These are phyloP conservation scores for Talaromyces islandicus DNA, from an alignment of 2,329 filamentous ascomycete species.

Conservation along the genomic window DNA sequence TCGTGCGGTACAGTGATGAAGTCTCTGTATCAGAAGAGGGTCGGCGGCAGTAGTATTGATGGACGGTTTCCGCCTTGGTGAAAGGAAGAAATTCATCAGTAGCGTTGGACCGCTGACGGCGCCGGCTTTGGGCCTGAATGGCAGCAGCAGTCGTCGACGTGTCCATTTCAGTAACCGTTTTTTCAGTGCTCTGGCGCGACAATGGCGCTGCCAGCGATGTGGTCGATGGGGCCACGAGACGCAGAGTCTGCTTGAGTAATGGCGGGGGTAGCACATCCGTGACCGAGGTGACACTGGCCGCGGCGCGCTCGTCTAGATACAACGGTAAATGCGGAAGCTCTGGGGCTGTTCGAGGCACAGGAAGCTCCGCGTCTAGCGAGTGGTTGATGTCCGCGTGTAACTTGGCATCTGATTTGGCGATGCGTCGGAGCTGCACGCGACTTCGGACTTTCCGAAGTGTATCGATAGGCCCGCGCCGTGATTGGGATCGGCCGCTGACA, in stretches of 20 bases:
- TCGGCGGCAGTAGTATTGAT: constrained; percentile 27
- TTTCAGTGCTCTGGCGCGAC: constrained; percentile 19
- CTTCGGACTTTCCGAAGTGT: constrained; percentile 36
- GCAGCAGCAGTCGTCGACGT: constrained; percentile 28
- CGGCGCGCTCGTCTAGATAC: constrained; percentile 1
- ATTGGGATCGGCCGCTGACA: constrained; percentile 27
- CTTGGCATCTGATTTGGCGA: constrained; percentile 31
- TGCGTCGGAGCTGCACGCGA: constrained; percentile 29
- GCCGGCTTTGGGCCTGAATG: constrained; percentile 28
- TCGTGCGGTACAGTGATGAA: constrained; percentile 1
- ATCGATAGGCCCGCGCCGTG: constrained; percentile 29
- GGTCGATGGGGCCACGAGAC: constrained; percentile 30
- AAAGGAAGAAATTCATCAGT: constrained; percentile 17
- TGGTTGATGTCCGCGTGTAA: constrained; percentile 20
- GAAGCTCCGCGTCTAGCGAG: constrained; percentile 2
- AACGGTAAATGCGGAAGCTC: not conserved
- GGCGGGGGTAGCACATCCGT: constrained; percentile 20
- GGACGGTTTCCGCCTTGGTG: constrained; percentile 22
- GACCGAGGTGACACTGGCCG: constrained; percentile 14
- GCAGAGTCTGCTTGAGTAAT: constrained; percentile 24
- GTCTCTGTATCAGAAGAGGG: constrained; percentile 16
- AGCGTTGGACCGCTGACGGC: constrained; percentile 24
- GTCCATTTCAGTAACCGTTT: constrained; percentile 24
- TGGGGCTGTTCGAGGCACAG: not conserved
- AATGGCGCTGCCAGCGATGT: constrained; percentile 25